Base-by-base conservation (phyloP, 306 rosid species). In the Rosa chinensis region DNA sequence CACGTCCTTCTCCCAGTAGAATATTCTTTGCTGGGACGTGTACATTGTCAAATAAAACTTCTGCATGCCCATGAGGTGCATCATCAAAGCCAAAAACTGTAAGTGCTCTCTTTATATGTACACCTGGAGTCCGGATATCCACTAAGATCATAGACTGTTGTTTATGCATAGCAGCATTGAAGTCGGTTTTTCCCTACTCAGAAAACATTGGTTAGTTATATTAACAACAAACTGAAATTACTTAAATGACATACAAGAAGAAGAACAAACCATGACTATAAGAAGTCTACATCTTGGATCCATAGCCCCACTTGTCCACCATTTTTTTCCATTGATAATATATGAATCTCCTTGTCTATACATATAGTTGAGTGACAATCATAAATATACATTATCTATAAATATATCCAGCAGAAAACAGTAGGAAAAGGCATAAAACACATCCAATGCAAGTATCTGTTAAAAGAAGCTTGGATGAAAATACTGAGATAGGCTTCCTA, bases 301-400 rank as follows among this genome's bases (percentile, higher is more conserved):
- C 98, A 95, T 90, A 68, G 99, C 96, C 20, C 99, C 99, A 72
- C 98, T 95, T 66, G 98, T 95, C 98, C 97, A 95, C 99, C 99
- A 95, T 83, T 95, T 95, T 55, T 80, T 91, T 85, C 98, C 98
- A 73, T 90, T 93, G 83, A 95, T 90, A 77, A 93, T 77, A 77
- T 87, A 95, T 25, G 92, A 84, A 82, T 93, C 92, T 84, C 94
- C 99, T 88, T 91, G 83, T 55, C 99, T 95, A 79, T 58, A 63
- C 64, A 84, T 42, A n/a, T 6, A 59, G 61, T 66, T 66, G 32
- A 76, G 61, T 59, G 32, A 35, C 28, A 48, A 59, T 63, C 48
- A 48, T 40, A 50, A 40, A 39, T 56, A 68, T 21, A n/a, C 20
- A 21, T 5, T 21, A 59, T 59, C 1, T 8, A 17, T 58, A 58